Evolutionary conservation across 2,329 filamentous ascomycete species (phyloP).

Genomic region (Sporothrix variecibatus): DNA sequence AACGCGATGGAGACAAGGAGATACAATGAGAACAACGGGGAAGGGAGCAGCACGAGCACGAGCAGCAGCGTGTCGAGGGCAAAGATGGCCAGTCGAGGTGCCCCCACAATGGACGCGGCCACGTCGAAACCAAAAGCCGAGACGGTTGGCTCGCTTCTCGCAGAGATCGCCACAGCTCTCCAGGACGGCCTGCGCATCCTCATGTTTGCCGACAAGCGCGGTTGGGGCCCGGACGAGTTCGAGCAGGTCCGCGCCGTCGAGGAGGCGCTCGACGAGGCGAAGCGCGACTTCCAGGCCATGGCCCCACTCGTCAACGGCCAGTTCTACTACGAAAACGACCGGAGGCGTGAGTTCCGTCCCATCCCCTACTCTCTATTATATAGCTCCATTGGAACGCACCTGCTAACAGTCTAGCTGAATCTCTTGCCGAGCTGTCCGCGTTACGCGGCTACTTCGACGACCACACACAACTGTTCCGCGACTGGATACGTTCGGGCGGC

Average conservation of each 20-base stretch:
- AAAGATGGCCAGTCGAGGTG: background rate
- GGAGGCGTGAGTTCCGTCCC: conserved; percentile 47
- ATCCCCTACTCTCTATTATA: background rate
- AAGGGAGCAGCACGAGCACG: background rate
- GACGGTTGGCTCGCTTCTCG: conserved; percentile 60
- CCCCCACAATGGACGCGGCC: background rate
- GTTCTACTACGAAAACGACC: conserved; percentile 60
- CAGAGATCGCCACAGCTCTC: conserved; percentile 57
- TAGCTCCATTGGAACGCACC: conserved; percentile 15
- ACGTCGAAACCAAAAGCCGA: conserved; percentile 36
- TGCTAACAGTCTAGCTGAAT: conserved; percentile 46
- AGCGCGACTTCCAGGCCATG: conserved; percentile 62
- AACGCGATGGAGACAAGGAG: background rate
- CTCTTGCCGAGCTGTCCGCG: conserved; percentile 52
- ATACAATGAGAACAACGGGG: background rate
- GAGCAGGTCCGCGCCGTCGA: conserved; percentile 60
- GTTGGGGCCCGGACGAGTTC: conserved; percentile 61
- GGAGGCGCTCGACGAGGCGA: conserved; percentile 59
- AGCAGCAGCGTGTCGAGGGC: background rate
- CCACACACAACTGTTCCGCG: conserved; percentile 53
- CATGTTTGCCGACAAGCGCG: conserved; percentile 58
- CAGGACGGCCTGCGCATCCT: conserved; percentile 56
- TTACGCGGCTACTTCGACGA: conserved; percentile 50
- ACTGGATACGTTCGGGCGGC: conserved; percentile 57
- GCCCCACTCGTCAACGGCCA: conserved; percentile 57